Evolutionary conservation across 2,329 filamentous ascomycete species (phyloP).

Genomic region (Didymella arachidicola): DNA sequence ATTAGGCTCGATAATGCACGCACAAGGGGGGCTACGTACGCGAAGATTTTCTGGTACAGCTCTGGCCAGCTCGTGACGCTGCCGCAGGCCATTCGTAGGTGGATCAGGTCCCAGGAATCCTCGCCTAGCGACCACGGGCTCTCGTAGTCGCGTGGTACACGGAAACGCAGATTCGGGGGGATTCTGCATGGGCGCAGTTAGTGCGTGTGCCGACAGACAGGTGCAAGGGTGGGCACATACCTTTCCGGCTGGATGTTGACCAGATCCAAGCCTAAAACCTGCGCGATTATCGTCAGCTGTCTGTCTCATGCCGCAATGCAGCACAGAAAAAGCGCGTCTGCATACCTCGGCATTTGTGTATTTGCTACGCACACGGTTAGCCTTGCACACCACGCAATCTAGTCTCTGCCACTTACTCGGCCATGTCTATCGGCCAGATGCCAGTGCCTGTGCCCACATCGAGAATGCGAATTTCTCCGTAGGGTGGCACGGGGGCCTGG

Average conservation of each 20-base stretch:
- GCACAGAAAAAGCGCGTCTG: conserved; percentile 12
- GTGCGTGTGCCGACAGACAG: conserved; percentile 40
- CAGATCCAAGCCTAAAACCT: conserved; percentile 68
- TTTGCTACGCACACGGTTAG: conserved; percentile 54
- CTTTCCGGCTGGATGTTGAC: conserved; percentile 66
- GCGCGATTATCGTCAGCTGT: conserved; percentile 38
- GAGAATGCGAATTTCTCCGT: conserved; percentile 59
- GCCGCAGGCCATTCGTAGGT: conserved; percentile 80
- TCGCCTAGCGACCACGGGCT: conserved; percentile 73
- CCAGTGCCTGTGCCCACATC: conserved; percentile 85
- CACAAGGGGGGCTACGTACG: conserved; percentile 56
- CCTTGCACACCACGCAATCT: conserved; percentile 22
- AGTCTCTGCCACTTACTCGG: conserved; percentile 64
- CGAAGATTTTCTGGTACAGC: conserved; percentile 74
- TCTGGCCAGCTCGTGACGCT: conserved; percentile 78
- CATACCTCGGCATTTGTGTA: conserved; percentile 63
- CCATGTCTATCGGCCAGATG: conserved; percentile 90
- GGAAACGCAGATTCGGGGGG: conserved; percentile 72
- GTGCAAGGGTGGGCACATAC: conserved; percentile 56
- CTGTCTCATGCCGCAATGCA: conserved; percentile 24
- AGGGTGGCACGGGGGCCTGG: conserved; percentile 54
- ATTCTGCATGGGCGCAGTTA: conserved; percentile 63
- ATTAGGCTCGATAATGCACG: conserved; percentile 32
- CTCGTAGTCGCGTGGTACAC: conserved; percentile 77
- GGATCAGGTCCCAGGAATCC: conserved; percentile 81